Base-by-base conservation (phyloP, 129 eudicot species). In the Artemisia tridentata region DNA sequence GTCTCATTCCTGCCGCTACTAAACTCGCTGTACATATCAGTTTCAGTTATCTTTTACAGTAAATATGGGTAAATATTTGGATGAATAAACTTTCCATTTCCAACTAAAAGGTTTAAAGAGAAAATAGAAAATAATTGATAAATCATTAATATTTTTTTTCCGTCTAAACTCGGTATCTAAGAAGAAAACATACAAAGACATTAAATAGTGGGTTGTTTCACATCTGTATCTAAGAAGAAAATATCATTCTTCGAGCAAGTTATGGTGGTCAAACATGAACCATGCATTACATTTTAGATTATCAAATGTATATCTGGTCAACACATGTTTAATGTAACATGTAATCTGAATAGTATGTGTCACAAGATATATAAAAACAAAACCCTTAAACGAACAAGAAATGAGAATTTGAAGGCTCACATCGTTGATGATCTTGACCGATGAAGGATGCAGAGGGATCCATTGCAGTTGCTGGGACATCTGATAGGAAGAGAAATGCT, bases 1-100 rank as follows among this genome's bases (percentile, higher is more conserved):
- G 88, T 67, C 86, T 84, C 82, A 82, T 80, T 17, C 83, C 89
- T 67, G 29, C 41, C 1, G 18, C 23, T 60, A 8, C 48, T 59
- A 48, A 58, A 77, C 75, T 78, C 51, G 73, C 88, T 79, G 84
- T 81, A 81, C 65, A 71, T 3, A 77, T 67, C 63, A 21, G 14
- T 61, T 61, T 17, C n/a, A 6, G 12, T 62, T 11, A 29, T 3
- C 34, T 62, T 58, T 1, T 3, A 50, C 6, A 58, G 16, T 58
- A 23, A 8, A 58, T 58, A 19, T 20, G 38, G 41, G 7, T 23
- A 7, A 11, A 3, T 7, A 23, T 21, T 58, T 58, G 21, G 21
- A 58, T 58, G 41, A 10, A n/a, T 58, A 21, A 11, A 20, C 21
- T 23, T 21, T 7, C 11, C 64, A 58, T 21, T 58, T 58, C 23